These are phyloP conservation scores for Rhododendron williamsianum DNA, from an alignment of 148 eudicot genomes.

Conservation along the genomic window DNA sequence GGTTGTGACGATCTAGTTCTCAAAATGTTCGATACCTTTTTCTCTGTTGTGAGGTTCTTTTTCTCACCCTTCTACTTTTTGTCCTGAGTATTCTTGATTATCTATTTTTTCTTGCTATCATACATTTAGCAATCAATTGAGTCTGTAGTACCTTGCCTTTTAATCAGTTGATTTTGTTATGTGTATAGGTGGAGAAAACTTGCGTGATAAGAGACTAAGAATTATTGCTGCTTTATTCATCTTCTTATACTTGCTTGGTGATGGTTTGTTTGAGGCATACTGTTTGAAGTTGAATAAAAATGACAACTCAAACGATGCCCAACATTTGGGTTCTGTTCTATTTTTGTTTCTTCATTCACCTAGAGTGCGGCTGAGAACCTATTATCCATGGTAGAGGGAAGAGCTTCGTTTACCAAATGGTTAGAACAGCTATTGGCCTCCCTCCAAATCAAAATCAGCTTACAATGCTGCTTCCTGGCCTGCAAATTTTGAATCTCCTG, in stretches of 20 bases:
- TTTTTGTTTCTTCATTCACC: not conserved
- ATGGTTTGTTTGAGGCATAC: not conserved
- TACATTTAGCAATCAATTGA: not conserved
- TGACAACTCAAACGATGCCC: not conserved
- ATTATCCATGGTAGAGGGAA: not conserved
- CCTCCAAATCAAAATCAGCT: not conserved
- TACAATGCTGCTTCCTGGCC: not conserved
- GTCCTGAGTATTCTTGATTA: slow-evolving; percentile 3
- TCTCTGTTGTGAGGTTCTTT: slow-evolving; percentile 53
- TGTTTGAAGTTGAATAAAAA: not conserved
- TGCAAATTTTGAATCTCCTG: not conserved
- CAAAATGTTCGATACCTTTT: slow-evolving; percentile 67
- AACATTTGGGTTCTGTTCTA: not conserved
- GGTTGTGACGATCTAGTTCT: slow-evolving; percentile 55
- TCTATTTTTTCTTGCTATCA: not conserved
- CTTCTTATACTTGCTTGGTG: not conserved
- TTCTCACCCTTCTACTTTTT: slow-evolving; percentile 1
- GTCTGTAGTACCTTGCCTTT: not conserved
- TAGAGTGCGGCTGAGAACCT: not conserved
- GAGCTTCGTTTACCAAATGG: not conserved
- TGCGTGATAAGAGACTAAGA: not conserved
- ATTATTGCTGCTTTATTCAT: not conserved
- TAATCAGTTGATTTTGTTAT: not conserved
- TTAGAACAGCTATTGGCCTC: not conserved
- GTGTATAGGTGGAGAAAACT: not conserved